phyloP scores from a whole-genome alignment of 257 asterid species.

The Datura wrightii region DNA sequence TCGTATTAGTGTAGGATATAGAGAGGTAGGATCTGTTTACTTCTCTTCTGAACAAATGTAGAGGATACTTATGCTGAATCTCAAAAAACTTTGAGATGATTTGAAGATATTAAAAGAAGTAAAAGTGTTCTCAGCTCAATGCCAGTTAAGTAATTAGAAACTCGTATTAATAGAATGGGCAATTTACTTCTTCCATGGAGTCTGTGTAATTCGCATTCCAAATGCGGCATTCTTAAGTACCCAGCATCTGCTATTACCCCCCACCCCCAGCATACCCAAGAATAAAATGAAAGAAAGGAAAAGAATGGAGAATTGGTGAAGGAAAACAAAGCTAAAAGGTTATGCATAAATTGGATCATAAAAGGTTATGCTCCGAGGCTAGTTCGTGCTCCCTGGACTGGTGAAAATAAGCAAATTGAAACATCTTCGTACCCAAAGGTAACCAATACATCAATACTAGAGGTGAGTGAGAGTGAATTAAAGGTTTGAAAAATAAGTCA shows the following conservation, averaged over 20 bases:
- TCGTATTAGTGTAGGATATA: not conserved
- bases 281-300: not conserved
- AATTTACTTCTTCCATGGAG: slow-evolving; percentile 25
- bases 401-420: not conserved
- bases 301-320: slow-evolving; percentile 3
- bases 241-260: not conserved
- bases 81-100: not conserved
- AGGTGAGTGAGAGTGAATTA: not conserved
- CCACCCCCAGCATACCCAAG: not conserved
- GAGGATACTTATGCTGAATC: not conserved
- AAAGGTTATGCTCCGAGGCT: not conserved
- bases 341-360: not conserved
- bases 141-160: not conserved
- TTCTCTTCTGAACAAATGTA: not conserved
- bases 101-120: not conserved
- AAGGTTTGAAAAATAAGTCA: not conserved
- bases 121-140: not conserved
- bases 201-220: not conserved
- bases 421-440: not conserved
- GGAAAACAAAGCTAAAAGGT: not conserved
- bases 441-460: not conserved
- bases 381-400: slow-evolving; percentile 3
- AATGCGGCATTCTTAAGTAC: not conserved
- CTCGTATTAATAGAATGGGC: not conserved
- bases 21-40: not conserved